A percentile compares a stretch with the other conserved stretches of the same genome.
Conservation (phyloP, 768 basidiomycete genomes). For the Psilocybe azurescens region DNA sequence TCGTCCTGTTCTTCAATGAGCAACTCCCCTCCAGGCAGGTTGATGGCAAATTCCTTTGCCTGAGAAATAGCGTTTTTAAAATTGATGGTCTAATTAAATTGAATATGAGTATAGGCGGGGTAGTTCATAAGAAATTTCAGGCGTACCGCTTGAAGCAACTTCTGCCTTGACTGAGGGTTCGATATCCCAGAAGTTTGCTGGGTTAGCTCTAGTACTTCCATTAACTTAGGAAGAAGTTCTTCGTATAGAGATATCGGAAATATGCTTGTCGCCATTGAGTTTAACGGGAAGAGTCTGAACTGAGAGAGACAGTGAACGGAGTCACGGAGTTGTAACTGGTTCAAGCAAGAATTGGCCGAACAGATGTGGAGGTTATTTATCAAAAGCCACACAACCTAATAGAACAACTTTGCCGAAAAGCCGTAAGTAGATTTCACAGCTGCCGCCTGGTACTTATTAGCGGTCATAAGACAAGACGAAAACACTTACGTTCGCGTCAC, state of each 20-base stretch:
- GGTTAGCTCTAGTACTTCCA: constrained; percentile 63
- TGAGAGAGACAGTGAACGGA: no score
- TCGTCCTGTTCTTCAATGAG: constrained; percentile 71
- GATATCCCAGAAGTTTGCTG: constrained; percentile 58
- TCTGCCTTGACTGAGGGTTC: constrained; percentile 67
- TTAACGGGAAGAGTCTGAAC: background rate
- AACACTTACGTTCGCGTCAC: no score
- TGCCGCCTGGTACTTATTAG: no score
- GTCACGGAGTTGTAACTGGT: no score
- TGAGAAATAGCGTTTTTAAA: constrained; percentile 63
- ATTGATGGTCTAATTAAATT: constrained; percentile 62
- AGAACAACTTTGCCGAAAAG: no score
- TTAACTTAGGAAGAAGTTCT: constrained; percentile 61
- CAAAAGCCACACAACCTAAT: no score
- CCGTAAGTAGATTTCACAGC: no score
- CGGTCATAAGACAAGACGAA: no score
- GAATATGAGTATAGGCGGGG: no score
- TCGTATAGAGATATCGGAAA: constrained; percentile 59
- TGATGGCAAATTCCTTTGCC: constrained; percentile 62
- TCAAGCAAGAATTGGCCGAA: no score
- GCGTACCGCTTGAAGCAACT: constrained; percentile 66
- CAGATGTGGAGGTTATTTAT: no score
- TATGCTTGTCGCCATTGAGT: constrained; percentile 13
- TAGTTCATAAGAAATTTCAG: no score
- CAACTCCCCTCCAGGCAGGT: constrained; percentile 77